phyloP scores from a whole-genome alignment of 345 rosid species.

The Pugionium dolabratum region DNA sequence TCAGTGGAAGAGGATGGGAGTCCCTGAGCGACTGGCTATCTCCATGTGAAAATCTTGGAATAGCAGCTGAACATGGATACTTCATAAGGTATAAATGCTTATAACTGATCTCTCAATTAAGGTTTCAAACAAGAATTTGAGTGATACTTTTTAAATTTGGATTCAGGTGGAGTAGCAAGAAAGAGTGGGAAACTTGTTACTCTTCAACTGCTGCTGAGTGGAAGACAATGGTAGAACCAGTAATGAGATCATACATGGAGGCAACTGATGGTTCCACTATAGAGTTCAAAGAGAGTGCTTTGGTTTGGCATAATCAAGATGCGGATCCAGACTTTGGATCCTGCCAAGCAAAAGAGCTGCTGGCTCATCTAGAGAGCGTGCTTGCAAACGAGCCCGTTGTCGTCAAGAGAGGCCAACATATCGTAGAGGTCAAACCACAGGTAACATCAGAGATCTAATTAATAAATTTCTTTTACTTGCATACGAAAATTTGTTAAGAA shows the following conservation, averaged over 20 bases:
- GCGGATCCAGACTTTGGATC: slow-evolving; percentile 95
- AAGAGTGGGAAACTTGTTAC: slow-evolving; percentile 65
- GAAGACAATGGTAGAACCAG: slow-evolving; percentile 73
- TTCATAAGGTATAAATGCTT: slow-evolving; percentile 51
- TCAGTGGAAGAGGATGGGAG: slow-evolving; percentile 71
- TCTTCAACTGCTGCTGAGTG: slow-evolving; percentile 69
- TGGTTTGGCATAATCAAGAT: slow-evolving; percentile 94
- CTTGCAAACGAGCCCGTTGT: slow-evolving; percentile 88
- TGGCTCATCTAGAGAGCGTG: slow-evolving; percentile 81
- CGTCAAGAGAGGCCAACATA: slow-evolving; percentile 81
- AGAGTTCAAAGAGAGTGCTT: slow-evolving; percentile 77
- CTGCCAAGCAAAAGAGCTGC: slow-evolving; percentile 85
- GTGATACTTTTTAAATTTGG: not conserved
- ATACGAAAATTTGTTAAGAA: not conserved
- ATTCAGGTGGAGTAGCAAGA: slow-evolving; percentile 59
- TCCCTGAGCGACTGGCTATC: slow-evolving; percentile 69
- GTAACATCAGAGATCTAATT: slow-evolving; percentile 33
- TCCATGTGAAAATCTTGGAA: slow-evolving; percentile 70
- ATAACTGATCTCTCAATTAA: not conserved
- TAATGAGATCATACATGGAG: slow-evolving; percentile 75
- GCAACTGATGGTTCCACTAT: slow-evolving; percentile 86
- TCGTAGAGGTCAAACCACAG: slow-evolving; percentile 94
- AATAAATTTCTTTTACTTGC: not conserved
- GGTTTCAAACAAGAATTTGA: not conserved
- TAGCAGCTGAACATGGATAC: slow-evolving; percentile 85